Evolutionary conservation across 2,329 filamentous ascomycete species (phyloP), one percentile per base, ranked within the genome.

Genomic region (Diaporthe eres): DNA sequence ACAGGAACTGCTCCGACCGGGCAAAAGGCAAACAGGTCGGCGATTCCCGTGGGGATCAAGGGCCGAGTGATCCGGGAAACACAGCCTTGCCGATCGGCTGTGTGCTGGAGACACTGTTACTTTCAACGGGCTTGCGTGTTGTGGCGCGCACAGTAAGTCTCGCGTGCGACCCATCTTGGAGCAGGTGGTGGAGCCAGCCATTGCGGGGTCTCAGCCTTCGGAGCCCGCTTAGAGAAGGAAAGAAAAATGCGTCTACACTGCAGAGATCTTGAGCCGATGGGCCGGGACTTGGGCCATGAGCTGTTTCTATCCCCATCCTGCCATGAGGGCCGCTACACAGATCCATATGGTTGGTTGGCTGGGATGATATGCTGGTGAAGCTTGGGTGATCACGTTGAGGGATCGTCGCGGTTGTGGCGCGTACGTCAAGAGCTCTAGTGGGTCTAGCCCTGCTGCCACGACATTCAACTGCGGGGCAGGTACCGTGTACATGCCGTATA

Each of bases 331-430:
- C 65, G 65, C 49, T 2, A 49, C 12, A n/a, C 65, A 53, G 49
- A 31, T 39, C 65, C 34, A 34, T 34, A 37, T 34, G 61, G 42
- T 65, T 70, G 65, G 65, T 31, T 70, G 49, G 65, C 49, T 55
- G 65, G 28, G 13, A 51, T 17, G 34, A 39, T 17, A 19, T 53
- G 12, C 44, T 25, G 31, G 65, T 39, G 65, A 68, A 53, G 65
- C 47, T 42, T 53, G 47, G 65, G 65, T 53, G 65, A 68, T 68
- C 65, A 68, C 65, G 65, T 68, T 68, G 65, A 53, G 47, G 65
- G 65, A 68, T 68, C 65, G 65, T 68, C 65, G 65, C 65, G 65
- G 47, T 53, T 68, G 65, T 68, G 65, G 65, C 65, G 65, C 65
- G 65, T 53, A 39, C 47, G 31, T 70, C 65, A 28, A 42, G 65